Evolutionary conservation across 208 protist genomes (phyloP).

Genomic region (Entamoeba dispar): DNA sequence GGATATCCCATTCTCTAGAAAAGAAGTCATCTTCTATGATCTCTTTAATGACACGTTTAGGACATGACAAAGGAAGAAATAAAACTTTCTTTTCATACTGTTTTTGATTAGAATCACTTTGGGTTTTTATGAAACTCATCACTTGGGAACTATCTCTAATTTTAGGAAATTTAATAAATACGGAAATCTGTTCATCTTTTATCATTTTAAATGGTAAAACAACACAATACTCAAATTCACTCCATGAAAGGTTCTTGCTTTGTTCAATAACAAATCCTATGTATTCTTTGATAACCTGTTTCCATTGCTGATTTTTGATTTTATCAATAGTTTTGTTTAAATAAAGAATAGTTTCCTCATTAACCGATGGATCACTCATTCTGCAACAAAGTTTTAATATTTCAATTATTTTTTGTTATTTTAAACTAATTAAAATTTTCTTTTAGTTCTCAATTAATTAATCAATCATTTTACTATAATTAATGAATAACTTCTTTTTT

Average conservation of each 20-base stretch:
- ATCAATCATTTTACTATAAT: too few species aligned
- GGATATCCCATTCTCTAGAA: neutral
- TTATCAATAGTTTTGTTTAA: neutral
- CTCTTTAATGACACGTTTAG: neutral
- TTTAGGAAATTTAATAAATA: neutral
- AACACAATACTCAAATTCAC: neutral
- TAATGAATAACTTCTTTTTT: too few species aligned
- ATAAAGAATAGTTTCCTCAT: neutral
- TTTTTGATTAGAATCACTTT: neutral
- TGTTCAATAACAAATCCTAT: neutral
- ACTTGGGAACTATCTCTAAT: neutral
- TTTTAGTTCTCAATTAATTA: too few species aligned
- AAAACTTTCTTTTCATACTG: neutral
- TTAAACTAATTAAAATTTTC: too few species aligned
- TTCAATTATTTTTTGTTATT: too few species aligned
- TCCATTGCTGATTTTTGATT: neutral
- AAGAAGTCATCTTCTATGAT: neutral
- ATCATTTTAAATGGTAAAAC: neutral
- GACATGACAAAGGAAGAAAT: neutral
- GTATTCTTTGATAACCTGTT: neutral
- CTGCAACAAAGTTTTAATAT: too few species aligned
- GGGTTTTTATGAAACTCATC: neutral
- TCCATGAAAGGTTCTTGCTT: neutral
- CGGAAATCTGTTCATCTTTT: too few species aligned
- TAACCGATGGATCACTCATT: neutral